A percentile compares a stretch with the other conserved stretches of the same genome.
Evolutionary conservation across 345 rosid species (phyloP).

Genomic region (Microthlaspi erraticum): DNA sequence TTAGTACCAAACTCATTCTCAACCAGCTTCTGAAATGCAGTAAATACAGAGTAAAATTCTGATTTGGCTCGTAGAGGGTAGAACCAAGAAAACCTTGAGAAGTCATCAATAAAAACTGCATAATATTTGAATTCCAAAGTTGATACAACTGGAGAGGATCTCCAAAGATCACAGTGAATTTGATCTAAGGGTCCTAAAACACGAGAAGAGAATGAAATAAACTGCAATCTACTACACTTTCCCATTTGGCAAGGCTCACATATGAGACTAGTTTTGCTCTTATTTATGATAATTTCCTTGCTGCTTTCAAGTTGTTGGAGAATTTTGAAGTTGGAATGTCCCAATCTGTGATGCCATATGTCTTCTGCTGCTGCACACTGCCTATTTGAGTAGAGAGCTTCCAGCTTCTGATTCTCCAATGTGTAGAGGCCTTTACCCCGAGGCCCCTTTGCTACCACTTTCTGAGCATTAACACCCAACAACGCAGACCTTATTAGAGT

Average conservation of each 20-base stretch:
- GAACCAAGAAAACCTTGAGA: too few species aligned
- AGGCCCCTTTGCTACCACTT: neutral
- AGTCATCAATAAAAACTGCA: too few species aligned
- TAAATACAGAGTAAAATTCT: too few species aligned
- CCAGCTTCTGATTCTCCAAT: neutral
- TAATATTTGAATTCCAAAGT: too few species aligned
- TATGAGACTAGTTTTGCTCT: neutral
- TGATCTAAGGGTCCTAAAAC: too few species aligned
- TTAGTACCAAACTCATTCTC: neutral
- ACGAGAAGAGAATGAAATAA: too few species aligned
- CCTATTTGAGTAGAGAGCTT: neutral
- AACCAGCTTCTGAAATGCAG: neutral
- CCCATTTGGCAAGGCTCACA: slow-evolving; percentile 12
- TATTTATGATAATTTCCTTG: neutral
- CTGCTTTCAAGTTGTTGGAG: neutral
- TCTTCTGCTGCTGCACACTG: neutral
- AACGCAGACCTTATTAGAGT: neutral
- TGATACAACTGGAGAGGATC: too few species aligned
- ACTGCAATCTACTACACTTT: neutral
- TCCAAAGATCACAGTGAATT: too few species aligned
- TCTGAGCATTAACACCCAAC: neutral
- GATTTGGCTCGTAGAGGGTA: too few species aligned
- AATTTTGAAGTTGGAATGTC: neutral
- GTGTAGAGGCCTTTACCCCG: neutral
- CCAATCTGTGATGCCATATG: neutral